phyloP scores from a whole-genome alignment of 192 early-diverging fungal species.

The Mortierella antarctica region DNA sequence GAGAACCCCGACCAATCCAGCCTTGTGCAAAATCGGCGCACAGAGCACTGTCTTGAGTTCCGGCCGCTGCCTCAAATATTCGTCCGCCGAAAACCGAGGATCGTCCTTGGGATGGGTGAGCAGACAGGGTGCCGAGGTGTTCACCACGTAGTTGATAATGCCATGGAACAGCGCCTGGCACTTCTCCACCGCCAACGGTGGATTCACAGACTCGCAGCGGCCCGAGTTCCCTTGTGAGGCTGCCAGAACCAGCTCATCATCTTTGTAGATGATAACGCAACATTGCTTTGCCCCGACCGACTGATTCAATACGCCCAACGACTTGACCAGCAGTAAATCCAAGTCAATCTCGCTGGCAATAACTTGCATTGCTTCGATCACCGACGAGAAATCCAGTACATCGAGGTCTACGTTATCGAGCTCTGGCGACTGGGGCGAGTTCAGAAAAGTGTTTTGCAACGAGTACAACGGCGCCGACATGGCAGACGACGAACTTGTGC shows the following conservation, averaged over 20 bases:
- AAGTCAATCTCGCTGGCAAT: slow-evolving; percentile 49
- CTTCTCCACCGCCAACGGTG: slow-evolving; percentile 25
- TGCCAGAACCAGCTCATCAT: slow-evolving; percentile 38
- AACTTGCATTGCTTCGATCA: slow-evolving; percentile 54
- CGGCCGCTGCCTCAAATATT: slow-evolving; percentile 31
- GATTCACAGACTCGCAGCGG: slow-evolving; percentile 42
- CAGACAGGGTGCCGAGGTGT: slow-evolving; percentile 32
- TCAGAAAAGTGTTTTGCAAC: slow-evolving; percentile 30
- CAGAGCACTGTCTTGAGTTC: slow-evolving; percentile 60
- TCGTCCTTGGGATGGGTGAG: slow-evolving; percentile 46
- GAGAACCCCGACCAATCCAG: slow-evolving; percentile 53
- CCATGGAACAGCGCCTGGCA: slow-evolving; percentile 39
- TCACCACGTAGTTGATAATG: slow-evolving; percentile 45
- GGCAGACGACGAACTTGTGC: background rate
- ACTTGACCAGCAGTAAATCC: slow-evolving; percentile 38
- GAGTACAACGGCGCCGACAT: slow-evolving; percentile 30
- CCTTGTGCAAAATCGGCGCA: slow-evolving; percentile 60
- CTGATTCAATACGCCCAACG: slow-evolving; percentile 40
- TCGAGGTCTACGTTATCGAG: slow-evolving; percentile 36
- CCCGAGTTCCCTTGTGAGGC: slow-evolving; percentile 30
- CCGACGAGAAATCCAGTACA: slow-evolving; percentile 43
- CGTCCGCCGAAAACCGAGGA: slow-evolving; percentile 47
- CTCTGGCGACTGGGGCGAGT: slow-evolving; percentile 37
- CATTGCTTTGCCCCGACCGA: slow-evolving; percentile 30
- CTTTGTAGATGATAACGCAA: slow-evolving; percentile 45